phyloP scores from a whole-genome alignment of 768 basidiomycete genomes.

The Termitomyces sp. region DNA sequence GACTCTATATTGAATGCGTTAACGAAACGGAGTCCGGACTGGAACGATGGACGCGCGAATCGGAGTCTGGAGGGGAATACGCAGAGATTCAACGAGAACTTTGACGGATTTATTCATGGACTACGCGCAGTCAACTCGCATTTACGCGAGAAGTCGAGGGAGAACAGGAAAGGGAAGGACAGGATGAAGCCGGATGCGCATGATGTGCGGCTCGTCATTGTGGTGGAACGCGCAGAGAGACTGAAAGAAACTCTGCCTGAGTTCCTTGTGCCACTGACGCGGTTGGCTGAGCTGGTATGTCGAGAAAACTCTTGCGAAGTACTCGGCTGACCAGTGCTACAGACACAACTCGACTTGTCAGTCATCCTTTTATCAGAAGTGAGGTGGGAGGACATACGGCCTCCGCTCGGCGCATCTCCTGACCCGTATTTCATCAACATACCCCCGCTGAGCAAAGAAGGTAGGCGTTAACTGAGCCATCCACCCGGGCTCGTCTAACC shows the following conservation, averaged over 20 bases:
- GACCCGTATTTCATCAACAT: slow-evolving; percentile 69
- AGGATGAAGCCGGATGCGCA: slow-evolving; percentile 14
- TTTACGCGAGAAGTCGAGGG: slow-evolving; percentile 12
- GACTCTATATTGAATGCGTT: slow-evolving; percentile 61
- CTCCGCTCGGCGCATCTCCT: slow-evolving; percentile 59
- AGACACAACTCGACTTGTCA: slow-evolving; percentile 56
- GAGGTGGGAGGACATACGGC: slow-evolving; percentile 70
- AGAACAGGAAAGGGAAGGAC: slow-evolving; percentile 20
- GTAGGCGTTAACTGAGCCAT: slow-evolving; percentile 26
- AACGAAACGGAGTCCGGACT: slow-evolving; percentile 46
- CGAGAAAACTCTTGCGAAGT: background rate
- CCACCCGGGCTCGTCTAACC: background rate
- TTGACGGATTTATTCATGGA: slow-evolving; percentile 71
- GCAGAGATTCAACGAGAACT: slow-evolving; percentile 52
- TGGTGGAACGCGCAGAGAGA: slow-evolving; percentile 64
- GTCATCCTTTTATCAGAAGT: slow-evolving; percentile 60
- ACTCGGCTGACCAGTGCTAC: slow-evolving; percentile 1
- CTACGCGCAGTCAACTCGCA: slow-evolving; percentile 34
- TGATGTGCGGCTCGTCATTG: slow-evolving; percentile 45
- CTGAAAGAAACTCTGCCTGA: slow-evolving; percentile 59
- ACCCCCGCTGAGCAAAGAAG: slow-evolving; percentile 46
- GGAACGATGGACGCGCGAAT: slow-evolving; percentile 57
- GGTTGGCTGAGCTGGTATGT: slow-evolving; percentile 66
- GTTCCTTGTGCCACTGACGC: slow-evolving; percentile 62
- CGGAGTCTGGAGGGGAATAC: slow-evolving; percentile 40